Percentiles rank a stretch among this genome's conserved stretches.
phyloP scores from a whole-genome alignment of 495 filamentous ascomycete species.

The Xylaria telfairii region DNA sequence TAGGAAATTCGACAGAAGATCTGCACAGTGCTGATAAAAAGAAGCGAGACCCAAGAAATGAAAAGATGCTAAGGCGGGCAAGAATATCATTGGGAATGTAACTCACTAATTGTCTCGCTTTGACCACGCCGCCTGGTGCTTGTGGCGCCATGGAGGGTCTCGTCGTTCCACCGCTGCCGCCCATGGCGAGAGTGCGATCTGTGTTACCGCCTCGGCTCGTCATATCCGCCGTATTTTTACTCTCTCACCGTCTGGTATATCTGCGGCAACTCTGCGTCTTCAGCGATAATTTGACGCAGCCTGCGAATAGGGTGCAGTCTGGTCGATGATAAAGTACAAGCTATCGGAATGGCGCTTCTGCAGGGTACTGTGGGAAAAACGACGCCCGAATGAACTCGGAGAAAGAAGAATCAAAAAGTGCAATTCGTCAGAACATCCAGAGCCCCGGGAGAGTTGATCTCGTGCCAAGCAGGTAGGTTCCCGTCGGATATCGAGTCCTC shows the following conservation, averaged over 20 bases:
- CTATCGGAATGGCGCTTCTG: constrained; percentile 10
- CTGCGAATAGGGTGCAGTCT: constrained; percentile 5
- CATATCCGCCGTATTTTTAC: constrained; percentile 23
- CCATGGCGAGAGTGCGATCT: constrained; percentile 32
- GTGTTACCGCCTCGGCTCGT: constrained; percentile 28
- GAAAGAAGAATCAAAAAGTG: background rate
- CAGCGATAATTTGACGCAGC: background rate
- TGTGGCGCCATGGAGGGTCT: constrained; percentile 38
- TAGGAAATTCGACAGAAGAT: background rate
- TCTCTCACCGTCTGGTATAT: background rate
- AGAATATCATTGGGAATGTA: background rate
- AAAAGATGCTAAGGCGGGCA: background rate
- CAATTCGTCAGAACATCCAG: background rate
- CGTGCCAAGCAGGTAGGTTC: constrained; percentile 16
- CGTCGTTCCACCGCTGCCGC: constrained; percentile 28
- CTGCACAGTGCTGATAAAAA: background rate
- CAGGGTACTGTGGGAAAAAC: background rate
- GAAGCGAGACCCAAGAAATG: background rate
- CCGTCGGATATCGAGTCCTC: constrained; percentile 21
- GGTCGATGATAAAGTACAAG: background rate
- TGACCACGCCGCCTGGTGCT: constrained; percentile 35
- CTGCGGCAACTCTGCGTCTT: background rate
- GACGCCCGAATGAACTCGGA: background rate
- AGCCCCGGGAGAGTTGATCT: background rate
- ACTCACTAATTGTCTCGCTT: constrained; percentile 54